Conservation (phyloP, 345 rosid genomes). For the Citrus maxima region DNA sequence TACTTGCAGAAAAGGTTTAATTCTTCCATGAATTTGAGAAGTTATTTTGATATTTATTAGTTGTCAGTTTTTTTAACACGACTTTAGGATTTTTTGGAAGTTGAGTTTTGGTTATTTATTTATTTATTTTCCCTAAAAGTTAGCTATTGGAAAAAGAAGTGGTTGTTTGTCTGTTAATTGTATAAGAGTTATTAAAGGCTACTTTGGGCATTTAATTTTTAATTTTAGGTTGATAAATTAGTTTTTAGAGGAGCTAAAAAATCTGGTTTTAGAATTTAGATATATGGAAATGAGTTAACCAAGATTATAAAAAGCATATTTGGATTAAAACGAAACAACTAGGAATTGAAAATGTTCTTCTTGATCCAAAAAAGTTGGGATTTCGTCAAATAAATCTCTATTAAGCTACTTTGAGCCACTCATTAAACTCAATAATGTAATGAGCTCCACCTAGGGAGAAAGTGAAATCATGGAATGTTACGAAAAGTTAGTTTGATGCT, state of each 20-base stretch:
- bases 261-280: not conserved
- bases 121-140: too few species aligned
- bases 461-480: not conserved
- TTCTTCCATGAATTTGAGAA: not conserved
- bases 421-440: not conserved
- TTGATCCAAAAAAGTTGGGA: not conserved
- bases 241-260: not conserved
- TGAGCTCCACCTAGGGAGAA: not conserved
- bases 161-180: not conserved
- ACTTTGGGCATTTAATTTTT: not conserved
- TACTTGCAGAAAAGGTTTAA: not conserved
- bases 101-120: not conserved
- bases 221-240: not conserved
- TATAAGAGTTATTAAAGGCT: not conserved
- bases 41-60: not conserved
- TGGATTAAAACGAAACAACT: not conserved
- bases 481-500: too few species aligned
- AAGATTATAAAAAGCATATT: not conserved
- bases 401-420: not conserved
- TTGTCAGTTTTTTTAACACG: not conserved
- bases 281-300: not conserved
- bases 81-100: not conserved
- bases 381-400: not conserved
- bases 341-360: not conserved
- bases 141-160: not conserved